Percentiles rank a stretch among this genome's conserved stretches.
phyloP scores from a whole-genome alignment of 805 yeast species.

The Nakazawaea populi region DNA sequence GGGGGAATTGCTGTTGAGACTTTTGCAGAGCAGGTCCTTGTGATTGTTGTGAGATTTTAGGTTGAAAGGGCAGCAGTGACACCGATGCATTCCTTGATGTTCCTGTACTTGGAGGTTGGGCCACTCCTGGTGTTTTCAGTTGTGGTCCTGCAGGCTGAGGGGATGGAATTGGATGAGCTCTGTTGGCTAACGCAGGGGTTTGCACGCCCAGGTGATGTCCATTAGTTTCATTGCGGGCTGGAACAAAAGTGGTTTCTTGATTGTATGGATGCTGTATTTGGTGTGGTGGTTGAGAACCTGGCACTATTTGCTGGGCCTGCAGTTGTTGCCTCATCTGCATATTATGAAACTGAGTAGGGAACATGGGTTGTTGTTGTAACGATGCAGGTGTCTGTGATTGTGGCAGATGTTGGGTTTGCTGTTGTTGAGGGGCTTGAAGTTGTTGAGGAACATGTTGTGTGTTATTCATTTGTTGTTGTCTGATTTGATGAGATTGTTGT shows the following conservation, averaged over 20 bases:
- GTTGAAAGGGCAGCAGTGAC: not conserved
- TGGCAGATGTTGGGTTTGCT: constrained; percentile 10
- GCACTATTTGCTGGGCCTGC: constrained; percentile 3
- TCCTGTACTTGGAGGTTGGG: not conserved
- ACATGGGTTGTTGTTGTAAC: constrained; percentile 7
- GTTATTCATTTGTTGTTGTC: constrained; percentile 1
- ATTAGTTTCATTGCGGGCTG: not conserved
- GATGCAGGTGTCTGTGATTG: constrained; percentile 8
- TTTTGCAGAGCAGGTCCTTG: constrained; percentile 10
- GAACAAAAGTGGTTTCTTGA: constrained; percentile 1
- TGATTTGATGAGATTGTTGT: constrained; percentile 1
- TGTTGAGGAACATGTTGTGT: not conserved
- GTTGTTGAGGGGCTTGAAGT: not conserved
- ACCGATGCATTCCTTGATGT: constrained; percentile 1
- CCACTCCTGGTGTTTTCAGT: not conserved
- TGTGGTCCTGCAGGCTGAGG: not conserved
- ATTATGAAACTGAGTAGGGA: not conserved
- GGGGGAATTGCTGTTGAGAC: constrained; percentile 6
- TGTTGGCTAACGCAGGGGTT: not conserved
- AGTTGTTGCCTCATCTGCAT: constrained; percentile 9
- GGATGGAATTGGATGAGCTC: not conserved
- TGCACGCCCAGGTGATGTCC: not conserved
- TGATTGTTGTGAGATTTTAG: constrained; percentile 6
- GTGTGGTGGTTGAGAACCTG: not conserved
- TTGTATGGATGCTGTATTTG: constrained; percentile 7